Evolutionary conservation across 768 basidiomycete genomes (phyloP).

Genomic region (Termitomyces sp.): DNA sequence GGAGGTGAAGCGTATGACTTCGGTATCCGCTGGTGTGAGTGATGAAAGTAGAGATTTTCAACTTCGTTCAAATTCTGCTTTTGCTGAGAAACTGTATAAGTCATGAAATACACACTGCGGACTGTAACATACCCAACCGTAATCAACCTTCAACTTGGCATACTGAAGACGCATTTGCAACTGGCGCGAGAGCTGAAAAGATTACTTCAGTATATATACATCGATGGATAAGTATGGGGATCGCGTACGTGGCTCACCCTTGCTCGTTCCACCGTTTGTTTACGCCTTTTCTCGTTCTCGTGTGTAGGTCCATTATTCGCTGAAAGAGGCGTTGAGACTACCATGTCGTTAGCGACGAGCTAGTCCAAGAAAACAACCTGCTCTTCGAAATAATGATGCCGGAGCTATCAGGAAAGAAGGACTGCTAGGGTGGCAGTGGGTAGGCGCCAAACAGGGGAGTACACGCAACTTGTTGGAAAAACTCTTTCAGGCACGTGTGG

Average conservation of each 20-base stretch:
- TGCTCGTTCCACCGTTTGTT: constrained; percentile 50
- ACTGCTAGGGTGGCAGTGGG: not conserved
- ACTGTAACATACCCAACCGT: constrained; percentile 63
- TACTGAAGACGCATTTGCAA: constrained; percentile 74
- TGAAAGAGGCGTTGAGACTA: constrained; percentile 25
- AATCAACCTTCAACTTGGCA: constrained; percentile 73
- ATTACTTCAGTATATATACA: not conserved
- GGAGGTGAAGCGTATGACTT: constrained; percentile 21
- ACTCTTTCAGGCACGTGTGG: constrained; percentile 17
- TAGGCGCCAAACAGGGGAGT: not conserved
- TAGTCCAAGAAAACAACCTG: not conserved
- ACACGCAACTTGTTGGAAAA: constrained; percentile 15
- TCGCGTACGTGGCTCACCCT: constrained; percentile 54
- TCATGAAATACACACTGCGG: not conserved
- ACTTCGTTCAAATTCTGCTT: constrained; percentile 77
- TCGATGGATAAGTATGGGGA: not conserved
- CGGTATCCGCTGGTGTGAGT: constrained; percentile 49
- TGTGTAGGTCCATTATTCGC: constrained; percentile 21
- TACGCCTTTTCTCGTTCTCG: constrained; percentile 41
- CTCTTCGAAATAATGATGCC: not conserved
- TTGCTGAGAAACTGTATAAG: constrained; percentile 42
- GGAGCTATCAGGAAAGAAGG: not conserved
- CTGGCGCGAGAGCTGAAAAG: constrained; percentile 59
- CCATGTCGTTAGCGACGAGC: constrained; percentile 23
- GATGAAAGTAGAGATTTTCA: constrained; percentile 78